These are phyloP conservation scores for Candida mesenterica DNA, from an alignment of 1,139 yeast genomes.

Conservation along the genomic window DNA sequence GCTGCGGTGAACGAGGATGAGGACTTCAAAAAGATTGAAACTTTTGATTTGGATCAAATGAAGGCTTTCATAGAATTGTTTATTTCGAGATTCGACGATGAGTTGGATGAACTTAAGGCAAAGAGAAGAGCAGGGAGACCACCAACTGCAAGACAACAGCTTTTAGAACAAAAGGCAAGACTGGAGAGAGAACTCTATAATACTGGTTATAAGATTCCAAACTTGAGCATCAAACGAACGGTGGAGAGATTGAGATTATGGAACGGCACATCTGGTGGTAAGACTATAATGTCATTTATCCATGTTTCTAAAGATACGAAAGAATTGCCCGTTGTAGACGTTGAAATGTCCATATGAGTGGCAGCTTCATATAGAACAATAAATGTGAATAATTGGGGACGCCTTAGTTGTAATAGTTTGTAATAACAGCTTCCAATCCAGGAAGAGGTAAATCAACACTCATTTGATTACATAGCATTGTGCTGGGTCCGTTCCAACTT, in stretches of 20 bases:
- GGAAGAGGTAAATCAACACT: neutral
- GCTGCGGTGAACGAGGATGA: conserved; percentile 52
- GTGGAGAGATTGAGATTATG: conserved; percentile 63
- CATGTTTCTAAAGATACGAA: conserved; percentile 34
- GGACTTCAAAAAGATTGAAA: conserved; percentile 32
- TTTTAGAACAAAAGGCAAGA: conserved; percentile 60
- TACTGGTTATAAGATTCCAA: conserved; percentile 76
- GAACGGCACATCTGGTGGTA: conserved; percentile 85
- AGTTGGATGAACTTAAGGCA: conserved; percentile 54
- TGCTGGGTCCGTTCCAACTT: neutral
- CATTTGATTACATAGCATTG: neutral
- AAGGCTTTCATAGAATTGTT: conserved; percentile 60
- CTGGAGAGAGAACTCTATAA: conserved; percentile 59
- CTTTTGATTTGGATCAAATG: conserved; percentile 56
- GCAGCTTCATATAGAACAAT: too few species aligned
- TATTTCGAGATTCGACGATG: conserved; percentile 70
- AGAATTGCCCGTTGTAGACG: conserved; percentile 27
- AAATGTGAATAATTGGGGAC: neutral
- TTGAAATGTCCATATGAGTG: conserved; percentile 18
- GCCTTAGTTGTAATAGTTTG: too few species aligned
- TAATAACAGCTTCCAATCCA: too few species aligned
- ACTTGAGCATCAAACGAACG: conserved; percentile 58
- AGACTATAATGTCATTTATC: conserved; percentile 55
- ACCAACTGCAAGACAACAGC: conserved; percentile 63
- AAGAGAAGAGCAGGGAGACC: conserved; percentile 90